These are phyloP conservation scores for Tillandsia fasciculata DNA, from an alignment of 176 grass and related monocot species.

Conservation along the genomic window DNA sequence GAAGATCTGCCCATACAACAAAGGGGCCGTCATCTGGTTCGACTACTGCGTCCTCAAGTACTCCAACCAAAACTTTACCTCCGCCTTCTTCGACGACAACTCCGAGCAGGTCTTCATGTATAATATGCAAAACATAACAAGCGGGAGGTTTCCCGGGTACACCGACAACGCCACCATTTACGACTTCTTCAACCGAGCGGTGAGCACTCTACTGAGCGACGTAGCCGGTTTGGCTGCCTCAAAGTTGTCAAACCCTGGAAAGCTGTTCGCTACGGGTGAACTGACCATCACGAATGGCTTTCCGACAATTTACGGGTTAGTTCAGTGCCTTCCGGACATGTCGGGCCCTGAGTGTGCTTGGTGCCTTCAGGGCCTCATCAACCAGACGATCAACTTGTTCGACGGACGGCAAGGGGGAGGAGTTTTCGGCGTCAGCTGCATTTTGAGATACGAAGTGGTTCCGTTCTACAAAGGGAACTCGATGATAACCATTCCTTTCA, in stretches of 20 bases:
- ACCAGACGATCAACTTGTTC: constrained; percentile 4
- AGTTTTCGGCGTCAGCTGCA: constrained; percentile 29
- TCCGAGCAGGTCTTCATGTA: not conserved
- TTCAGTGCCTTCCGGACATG: constrained; percentile 28
- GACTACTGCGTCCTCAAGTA: constrained; percentile 42
- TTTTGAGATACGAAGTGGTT: constrained; percentile 28
- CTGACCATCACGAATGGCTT: constrained; percentile 7
- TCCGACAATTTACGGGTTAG: not conserved
- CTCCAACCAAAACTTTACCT: constrained; percentile 28
- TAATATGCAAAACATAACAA: not conserved
- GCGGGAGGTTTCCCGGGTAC: constrained; percentile 17
- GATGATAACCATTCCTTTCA: not conserved
- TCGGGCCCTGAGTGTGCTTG: constrained; percentile 5
- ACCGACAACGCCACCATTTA: not conserved
- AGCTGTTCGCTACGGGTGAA: constrained; percentile 29
- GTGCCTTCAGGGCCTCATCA: constrained; percentile 24
- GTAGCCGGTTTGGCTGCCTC: constrained; percentile 17
- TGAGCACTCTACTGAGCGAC: constrained; percentile 22
- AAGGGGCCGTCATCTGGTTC: constrained; percentile 22
- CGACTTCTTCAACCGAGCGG: not conserved
- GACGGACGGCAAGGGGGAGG: constrained; percentile 9
- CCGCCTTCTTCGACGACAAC: constrained; percentile 10
- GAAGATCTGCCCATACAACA: constrained; percentile 10
- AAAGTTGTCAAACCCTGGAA: not conserved
- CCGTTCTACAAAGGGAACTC: constrained; percentile 6